Percentiles rank a stretch among this genome's conserved stretches.
Evolutionary conservation across 228 moss, liverwort and hornwort genomes (phyloP).

Genomic region (Sphagnum fallax): DNA sequence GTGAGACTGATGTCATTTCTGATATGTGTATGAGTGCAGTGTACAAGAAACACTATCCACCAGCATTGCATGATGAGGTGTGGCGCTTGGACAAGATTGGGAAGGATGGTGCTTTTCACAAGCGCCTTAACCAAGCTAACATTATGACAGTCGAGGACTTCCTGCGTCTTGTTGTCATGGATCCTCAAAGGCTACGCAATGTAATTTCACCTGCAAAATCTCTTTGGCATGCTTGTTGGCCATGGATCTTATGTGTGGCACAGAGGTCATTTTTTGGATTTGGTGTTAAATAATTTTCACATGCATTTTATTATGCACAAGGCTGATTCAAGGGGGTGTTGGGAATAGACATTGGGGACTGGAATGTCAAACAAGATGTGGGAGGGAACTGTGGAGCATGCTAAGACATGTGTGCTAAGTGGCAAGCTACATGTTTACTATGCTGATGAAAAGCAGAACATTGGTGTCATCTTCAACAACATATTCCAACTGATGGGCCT

Average conservation of each 20-base stretch:
- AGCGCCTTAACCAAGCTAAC: constrained; percentile 53
- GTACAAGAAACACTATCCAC: constrained; percentile 97
- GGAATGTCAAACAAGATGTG: constrained; percentile 99
- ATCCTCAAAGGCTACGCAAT: constrained; percentile 85
- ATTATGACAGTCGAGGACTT: constrained; percentile 81
- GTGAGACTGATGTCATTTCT: background rate
- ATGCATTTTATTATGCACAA: too few relatives aligned
- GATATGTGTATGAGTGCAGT: constrained; percentile 24
- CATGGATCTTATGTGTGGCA: too few relatives aligned
- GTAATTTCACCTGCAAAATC: constrained; percentile 13
- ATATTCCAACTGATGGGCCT: constrained; percentile 97
- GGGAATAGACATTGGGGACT: constrained; percentile 61
- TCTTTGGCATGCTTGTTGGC: too few relatives aligned
- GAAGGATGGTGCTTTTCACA: constrained; percentile 93
- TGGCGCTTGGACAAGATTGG: constrained; percentile 97
- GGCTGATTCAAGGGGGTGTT: background rate
- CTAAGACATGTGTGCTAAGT: constrained; percentile 89
- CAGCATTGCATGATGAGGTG: constrained; percentile 79
- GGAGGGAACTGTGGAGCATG: constrained; percentile 96
- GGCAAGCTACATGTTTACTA: constrained; percentile 94
- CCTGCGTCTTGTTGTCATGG: constrained; percentile 86
- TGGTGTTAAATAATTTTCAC: too few relatives aligned
- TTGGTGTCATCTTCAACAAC: constrained; percentile 93
- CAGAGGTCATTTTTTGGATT: too few relatives aligned
- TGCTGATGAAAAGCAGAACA: constrained; percentile 94